Conservation (phyloP, 306 rosid species). For the Acmispon strigosus region DNA sequence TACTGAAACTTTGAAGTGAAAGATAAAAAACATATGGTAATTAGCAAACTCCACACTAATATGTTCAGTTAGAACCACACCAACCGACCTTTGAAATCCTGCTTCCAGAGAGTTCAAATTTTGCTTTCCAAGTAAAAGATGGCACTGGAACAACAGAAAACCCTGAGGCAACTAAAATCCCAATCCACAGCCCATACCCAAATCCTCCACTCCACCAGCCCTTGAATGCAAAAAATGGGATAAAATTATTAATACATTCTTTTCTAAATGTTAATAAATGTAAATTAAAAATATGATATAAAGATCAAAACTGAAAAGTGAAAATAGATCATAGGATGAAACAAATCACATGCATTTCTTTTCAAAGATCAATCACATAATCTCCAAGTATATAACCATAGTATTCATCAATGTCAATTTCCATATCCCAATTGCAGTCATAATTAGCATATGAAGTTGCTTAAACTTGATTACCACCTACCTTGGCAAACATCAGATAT, state of each 20-base stretch:
- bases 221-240: constrained; percentile 34
- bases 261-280: not conserved
- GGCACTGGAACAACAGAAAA: constrained; percentile 86
- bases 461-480: not conserved
- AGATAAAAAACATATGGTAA: not conserved
- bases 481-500: not conserved
- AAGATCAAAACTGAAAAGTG: not conserved
- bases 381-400: not conserved
- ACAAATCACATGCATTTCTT: not conserved
- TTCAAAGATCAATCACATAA: not conserved
- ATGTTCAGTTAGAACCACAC: constrained; percentile 19
- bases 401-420: not conserved
- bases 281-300: constrained; percentile 4
- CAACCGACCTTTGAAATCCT: constrained; percentile 54
- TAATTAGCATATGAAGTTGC: not conserved
- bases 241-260: not conserved
- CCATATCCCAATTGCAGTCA: not conserved
- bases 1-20: not conserved
- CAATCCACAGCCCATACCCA: constrained; percentile 93
- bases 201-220: constrained; percentile 99
- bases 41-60: not conserved
- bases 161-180: constrained; percentile 75
- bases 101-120: constrained; percentile 56
- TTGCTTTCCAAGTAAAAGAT: constrained; percentile 68
- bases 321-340: not conserved